Conservation (phyloP, 345 rosid genomes). For the Eutrema yunnanense region DNA sequence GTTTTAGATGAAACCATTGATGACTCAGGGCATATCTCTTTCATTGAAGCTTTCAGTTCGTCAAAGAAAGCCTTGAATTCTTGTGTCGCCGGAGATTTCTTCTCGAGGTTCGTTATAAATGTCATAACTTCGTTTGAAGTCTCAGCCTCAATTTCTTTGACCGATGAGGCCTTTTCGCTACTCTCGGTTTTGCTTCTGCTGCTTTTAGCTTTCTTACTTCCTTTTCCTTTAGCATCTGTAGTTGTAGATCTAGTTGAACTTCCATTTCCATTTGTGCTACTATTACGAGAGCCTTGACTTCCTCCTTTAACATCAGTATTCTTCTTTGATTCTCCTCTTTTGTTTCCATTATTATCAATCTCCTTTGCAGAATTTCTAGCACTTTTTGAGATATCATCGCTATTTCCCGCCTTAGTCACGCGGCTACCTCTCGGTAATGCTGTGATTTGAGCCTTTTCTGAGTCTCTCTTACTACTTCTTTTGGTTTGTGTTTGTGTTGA, state of each 20-base stretch:
- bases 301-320: background rate
- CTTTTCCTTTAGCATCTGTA: background rate
- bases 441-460: background rate
- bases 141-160: too few species aligned
- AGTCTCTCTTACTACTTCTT: background rate
- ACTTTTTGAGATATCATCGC: background rate
- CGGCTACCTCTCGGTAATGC: background rate
- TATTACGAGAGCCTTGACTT: background rate
- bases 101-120: too few species aligned
- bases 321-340: slow-evolving; percentile 4
- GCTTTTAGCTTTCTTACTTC: background rate
- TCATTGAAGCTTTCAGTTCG: too few species aligned
- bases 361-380: background rate
- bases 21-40: too few species aligned
- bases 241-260: too few species aligned
- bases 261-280: too few species aligned
- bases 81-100: too few species aligned
- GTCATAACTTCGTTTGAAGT: too few species aligned
- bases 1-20: too few species aligned
- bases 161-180: background rate
- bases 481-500: background rate
- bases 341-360: background rate
- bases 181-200: background rate
- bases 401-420: background rate
- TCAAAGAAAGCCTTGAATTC: too few species aligned